Conservation (phyloP, 495 filamentous ascomycete species). For the Penicillium turbatum region DNA sequence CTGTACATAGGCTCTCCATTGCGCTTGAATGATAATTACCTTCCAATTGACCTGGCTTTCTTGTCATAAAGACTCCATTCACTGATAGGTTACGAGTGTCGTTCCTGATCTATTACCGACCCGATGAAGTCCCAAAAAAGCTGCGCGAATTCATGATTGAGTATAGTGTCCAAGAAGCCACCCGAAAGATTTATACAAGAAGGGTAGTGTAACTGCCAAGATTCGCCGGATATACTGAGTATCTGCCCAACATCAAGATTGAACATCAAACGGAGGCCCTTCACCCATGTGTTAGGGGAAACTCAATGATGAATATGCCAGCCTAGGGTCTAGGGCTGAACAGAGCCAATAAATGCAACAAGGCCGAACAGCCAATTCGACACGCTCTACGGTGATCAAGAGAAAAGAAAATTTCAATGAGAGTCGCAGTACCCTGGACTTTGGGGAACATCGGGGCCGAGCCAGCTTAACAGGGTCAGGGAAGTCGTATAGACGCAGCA, state of each 20-base stretch:
- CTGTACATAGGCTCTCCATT: slow-evolving; percentile 27
- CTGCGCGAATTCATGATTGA: not conserved
- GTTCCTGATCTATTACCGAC: not conserved
- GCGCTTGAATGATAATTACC: slow-evolving; percentile 10
- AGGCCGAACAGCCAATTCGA: not conserved
- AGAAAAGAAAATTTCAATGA: slow-evolving; percentile 14
- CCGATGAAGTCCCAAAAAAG: not conserved
- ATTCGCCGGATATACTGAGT: slow-evolving; percentile 6
- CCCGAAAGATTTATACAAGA: slow-evolving; percentile 16
- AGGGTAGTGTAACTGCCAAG: slow-evolving; percentile 1
- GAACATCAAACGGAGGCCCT: slow-evolving; percentile 8
- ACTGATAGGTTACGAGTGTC: not conserved
- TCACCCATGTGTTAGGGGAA: slow-evolving; percentile 9
- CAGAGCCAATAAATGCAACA: slow-evolving; percentile 2
- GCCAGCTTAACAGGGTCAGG: slow-evolving; percentile 82
- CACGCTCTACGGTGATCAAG: slow-evolving; percentile 4
- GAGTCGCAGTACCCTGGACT: slow-evolving; percentile 60
- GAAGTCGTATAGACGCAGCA: slow-evolving; percentile 88
- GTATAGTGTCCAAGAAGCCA: slow-evolving; percentile 1
- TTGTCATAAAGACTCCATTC: not conserved
- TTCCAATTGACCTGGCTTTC: not conserved
- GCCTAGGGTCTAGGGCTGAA: slow-evolving; percentile 13
- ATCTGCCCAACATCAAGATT: slow-evolving; percentile 4
- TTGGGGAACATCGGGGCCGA: slow-evolving; percentile 35
- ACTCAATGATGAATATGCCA: slow-evolving; percentile 18